Evolutionary conservation across 163 green algal species (phyloP), one percentile per base, ranked within the genome.

Genomic region (Scenedesmus sp.): DNA sequence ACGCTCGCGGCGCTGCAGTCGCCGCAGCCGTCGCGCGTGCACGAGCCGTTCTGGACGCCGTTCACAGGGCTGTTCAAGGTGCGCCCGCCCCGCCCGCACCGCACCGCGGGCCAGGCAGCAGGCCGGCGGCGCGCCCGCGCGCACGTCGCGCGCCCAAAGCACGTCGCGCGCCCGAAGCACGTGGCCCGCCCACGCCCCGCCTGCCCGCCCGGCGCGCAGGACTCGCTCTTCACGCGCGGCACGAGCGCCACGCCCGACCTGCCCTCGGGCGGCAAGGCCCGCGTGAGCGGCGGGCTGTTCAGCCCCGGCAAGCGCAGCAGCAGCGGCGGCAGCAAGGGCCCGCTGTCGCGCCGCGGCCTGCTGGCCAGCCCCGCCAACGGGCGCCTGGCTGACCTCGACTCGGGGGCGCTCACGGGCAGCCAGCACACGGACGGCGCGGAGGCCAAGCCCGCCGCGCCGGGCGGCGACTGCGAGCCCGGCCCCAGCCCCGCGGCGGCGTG

Each of bases 1-100:
- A 82, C 75, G 4, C 63, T 82, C 0, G 75, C 75, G n/a, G 63
- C 63, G 24, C 51, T 82, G 36, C 75, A 82, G 75, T 82, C 75
- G 20, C 75, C 75, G 50, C 75, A 75, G 51, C 51, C 75, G n/a
- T 70, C 75, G 11, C 50, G 51, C 65, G 63, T 75, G 50, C 75
- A 60, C 48, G 73, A 81, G 47, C 75, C 75, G 17, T 82, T 70
- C 63, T 82, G 63, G 75, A 76, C 75, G 29, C 75, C 75, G 6
- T 70, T 76, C 39, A 75, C 63, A 14, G 63, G 75, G 26, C 39
- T 82, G 2, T 56, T 69, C 63, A 70, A 75, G 75, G 58, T 72
- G 51, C 18, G 54, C 47, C n/a, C n/a, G n/a, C n/a, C n/a, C n/a
- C n/a, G n/a, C n/a, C n/a, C n/a, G n/a, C n/a, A n/a, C n/a, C 18